Percentiles rank a stretch among this genome's conserved stretches.
Conservation (phyloP, 1,139 yeast species). For the Blastobotrys malaysiensis region DNA sequence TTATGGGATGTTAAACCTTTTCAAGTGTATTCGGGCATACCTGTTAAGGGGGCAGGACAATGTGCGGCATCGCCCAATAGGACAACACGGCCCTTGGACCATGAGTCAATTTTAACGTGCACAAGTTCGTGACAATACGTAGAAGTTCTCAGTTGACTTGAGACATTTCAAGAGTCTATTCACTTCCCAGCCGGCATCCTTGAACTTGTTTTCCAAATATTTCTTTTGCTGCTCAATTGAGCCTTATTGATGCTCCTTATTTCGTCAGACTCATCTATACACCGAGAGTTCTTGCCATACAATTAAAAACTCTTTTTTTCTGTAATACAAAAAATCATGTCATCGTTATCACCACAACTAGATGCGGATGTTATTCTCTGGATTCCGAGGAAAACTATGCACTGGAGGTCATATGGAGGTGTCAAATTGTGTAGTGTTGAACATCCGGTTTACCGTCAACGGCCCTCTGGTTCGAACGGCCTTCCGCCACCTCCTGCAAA, state of each 20-base stretch:
- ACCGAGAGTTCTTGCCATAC: no score
- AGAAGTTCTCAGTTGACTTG: conserved; percentile 3
- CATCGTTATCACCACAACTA: no score
- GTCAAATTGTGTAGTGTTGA: no score
- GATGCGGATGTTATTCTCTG: no score
- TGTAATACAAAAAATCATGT: no score
- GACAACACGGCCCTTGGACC: conserved; percentile 4
- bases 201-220: neutral
- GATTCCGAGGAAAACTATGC: no score
- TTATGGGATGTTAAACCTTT: no score
- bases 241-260: neutral
- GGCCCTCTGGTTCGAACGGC: no score
- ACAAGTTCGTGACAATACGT: conserved; percentile 4
- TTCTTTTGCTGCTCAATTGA: conserved; percentile 1
- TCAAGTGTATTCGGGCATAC: neutral
- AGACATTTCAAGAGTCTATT: neutral
- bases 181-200: conserved; percentile 9
- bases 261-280: neutral
- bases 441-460: no score
- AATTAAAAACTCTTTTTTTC: no score
- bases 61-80: conserved; percentile 6
- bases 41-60: conserved; percentile 6
- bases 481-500: no score
- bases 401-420: no score
- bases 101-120: conserved; percentile 2